Conservation (phyloP, 2,329 filamentous ascomycete species). For the Sphaerulina vaccinii region DNA sequence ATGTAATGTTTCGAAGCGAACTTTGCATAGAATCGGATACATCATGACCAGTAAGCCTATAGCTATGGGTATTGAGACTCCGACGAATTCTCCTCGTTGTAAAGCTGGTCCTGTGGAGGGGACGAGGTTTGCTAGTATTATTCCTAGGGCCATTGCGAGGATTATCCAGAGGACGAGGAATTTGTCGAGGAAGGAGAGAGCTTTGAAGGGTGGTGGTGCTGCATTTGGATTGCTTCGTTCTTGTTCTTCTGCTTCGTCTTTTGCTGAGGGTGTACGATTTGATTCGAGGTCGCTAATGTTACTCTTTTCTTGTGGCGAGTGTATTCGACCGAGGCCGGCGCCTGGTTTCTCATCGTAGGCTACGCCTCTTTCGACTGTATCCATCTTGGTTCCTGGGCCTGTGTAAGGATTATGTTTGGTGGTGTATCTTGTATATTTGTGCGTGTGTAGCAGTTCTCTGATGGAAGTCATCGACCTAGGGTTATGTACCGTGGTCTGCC, state of each 20-base stretch:
- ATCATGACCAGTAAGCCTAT: slow-evolving; percentile 86
- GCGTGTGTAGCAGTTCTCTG: no score
- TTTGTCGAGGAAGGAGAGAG: slow-evolving; percentile 46
- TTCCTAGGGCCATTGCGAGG: slow-evolving; percentile 72
- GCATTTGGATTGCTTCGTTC: not conserved
- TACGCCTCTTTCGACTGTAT: slow-evolving; percentile 24
- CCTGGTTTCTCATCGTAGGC: slow-evolving; percentile 17
- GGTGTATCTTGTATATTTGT: no score
- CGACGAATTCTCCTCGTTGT: slow-evolving; percentile 70
- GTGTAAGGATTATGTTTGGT: not conserved
- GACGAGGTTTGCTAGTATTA: slow-evolving; percentile 75
- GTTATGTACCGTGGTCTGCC: not conserved
- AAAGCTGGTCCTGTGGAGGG: slow-evolving; percentile 60
- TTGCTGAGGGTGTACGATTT: not conserved
- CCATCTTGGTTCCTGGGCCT: slow-evolving; percentile 15
- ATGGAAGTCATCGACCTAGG: no score
- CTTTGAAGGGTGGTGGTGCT: slow-evolving; percentile 35
- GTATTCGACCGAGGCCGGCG: slow-evolving; percentile 16
- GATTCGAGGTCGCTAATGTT: not conserved
- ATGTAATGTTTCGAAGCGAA: slow-evolving; percentile 74
- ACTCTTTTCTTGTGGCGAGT: not conserved
- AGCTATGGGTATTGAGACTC: slow-evolving; percentile 64
- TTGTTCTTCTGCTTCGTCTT: not conserved
- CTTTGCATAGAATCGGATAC: slow-evolving; percentile 89
- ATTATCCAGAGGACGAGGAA: slow-evolving; percentile 64